Conservation (phyloP, 805 yeast genomes). For the Nakazawaea ambrosiae region DNA sequence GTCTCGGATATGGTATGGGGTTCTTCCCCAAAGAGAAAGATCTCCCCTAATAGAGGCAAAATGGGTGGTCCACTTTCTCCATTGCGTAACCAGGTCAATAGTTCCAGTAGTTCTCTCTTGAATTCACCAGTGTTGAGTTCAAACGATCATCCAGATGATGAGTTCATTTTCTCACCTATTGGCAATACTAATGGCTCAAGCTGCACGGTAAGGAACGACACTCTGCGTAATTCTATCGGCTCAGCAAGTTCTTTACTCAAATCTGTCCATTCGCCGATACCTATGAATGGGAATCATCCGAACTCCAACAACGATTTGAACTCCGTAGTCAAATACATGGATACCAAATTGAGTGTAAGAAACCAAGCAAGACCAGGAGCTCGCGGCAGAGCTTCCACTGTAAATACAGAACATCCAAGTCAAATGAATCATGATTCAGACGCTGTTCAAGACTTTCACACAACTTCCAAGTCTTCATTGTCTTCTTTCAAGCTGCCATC, state of each 20-base stretch:
- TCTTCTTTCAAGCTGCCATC: neutral
- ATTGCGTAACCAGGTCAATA: slow-evolving; percentile 8
- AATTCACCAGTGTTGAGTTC: neutral
- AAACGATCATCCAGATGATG: slow-evolving; percentile 17
- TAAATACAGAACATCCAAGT: too few relatives aligned
- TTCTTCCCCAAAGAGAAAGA: slow-evolving; percentile 6
- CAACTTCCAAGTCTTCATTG: neutral
- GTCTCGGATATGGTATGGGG: slow-evolving; percentile 9
- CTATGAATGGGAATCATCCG: neutral
- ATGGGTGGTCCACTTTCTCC: slow-evolving; percentile 11
- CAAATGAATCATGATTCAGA: too few relatives aligned
- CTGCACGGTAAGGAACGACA: neutral
- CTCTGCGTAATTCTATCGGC: neutral
- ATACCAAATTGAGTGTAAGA: slow-evolving; percentile 5
- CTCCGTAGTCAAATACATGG: slow-evolving; percentile 11
- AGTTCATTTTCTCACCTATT: slow-evolving; percentile 19
- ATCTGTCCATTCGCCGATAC: neutral
- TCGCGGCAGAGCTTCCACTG: slow-evolving; percentile 6
- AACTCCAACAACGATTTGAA: slow-evolving; percentile 7
- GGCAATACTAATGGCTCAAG: slow-evolving; percentile 5
- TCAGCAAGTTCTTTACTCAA: slow-evolving; percentile 1
- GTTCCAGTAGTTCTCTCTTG: too few relatives aligned
- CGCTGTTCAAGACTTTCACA: too few relatives aligned
- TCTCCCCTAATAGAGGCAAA: slow-evolving; percentile 4
- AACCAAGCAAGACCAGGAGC: neutral